Evolutionary conservation across 225 moss, liverwort and hornwort species (phyloP), one percentile per base, ranked within the genome.

Genomic region (Marchantia polymorpha): DNA sequence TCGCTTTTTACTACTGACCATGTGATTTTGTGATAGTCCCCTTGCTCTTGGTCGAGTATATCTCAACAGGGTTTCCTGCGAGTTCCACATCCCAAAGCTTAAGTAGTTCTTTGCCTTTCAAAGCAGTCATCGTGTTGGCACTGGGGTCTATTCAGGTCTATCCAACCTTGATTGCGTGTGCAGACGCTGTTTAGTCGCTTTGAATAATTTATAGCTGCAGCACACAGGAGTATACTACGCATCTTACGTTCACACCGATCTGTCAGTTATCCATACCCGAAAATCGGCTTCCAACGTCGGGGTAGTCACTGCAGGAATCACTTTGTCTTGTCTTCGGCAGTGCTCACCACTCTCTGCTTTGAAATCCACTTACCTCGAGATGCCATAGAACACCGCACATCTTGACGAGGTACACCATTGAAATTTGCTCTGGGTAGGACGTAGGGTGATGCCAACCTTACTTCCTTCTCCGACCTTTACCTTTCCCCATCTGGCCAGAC

Each of bases 401-500:
- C 39, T 39, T 39, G 39, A 39, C 61, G 0, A 61, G 61, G n/a
- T 22, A 61, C 17, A 19, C 61, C 61, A 22, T 22, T n/a, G 3
- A 5, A 61, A 5, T 60, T 61, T 61, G 9, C 61, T 61, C 61
- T 7, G 17, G 19, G 58, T 20, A 58, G 9, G 20, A 7, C 7
- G 60, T 8, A 22, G 11, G 50, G 6, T 71, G 1, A 26, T 9
- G 10, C 10, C 2, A 20, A 17, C 54, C 8, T 73, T 29, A 73
- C 46, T 64, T 79, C 66, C 82, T 90, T 81, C 89, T 91, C 65
- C 87, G 89, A 82, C 90, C 92, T 68, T 87, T 89, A 15, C 95
- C 91, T 86, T 95, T 95, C 26, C 99, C 99, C 52, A 99, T 88
- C 77, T 95, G 99, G 50, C 99, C 99, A 13, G 95, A 95, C 87